phyloP scores from a whole-genome alignment of 148 eudicot genomes.

The Cornus suecica region DNA sequence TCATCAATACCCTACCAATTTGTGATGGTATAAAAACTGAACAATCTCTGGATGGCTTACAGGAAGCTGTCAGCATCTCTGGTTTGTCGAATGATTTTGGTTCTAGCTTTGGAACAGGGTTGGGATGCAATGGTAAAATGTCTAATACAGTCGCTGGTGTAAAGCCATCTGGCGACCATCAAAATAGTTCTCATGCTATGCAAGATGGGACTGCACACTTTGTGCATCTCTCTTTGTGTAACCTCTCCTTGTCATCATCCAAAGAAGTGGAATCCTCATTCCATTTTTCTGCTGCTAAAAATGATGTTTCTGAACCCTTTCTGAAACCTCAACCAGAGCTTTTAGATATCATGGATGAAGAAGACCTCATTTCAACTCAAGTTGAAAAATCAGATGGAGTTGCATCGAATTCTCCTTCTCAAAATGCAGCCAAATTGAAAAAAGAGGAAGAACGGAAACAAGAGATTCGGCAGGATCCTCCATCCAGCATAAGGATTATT shows the following conservation, averaged over 20 bases:
- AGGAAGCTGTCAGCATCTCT: neutral
- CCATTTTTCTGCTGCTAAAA: conserved; percentile 4
- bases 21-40: neutral
- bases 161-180: neutral
- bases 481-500: conserved; percentile 10
- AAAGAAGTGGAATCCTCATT: conserved; percentile 4
- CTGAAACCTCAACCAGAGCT: conserved; percentile 10
- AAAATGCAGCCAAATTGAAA: neutral
- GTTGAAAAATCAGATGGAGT: neutral
- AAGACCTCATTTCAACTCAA: conserved; percentile 7
- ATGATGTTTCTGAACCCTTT: conserved; percentile 6
- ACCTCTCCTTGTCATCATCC: conserved; percentile 18
- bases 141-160: neutral
- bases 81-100: neutral
- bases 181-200: neutral
- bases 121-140: conserved; percentile 1
- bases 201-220: neutral
- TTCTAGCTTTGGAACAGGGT: neutral
- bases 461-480: conserved; percentile 10
- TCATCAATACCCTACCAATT: neutral
- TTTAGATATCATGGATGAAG: conserved; percentile 15
- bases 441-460: neutral
- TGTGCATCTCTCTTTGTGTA: conserved; percentile 10
- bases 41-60: neutral
- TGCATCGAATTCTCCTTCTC: too few species aligned